Percentiles rank a stretch among this genome's conserved stretches.
Conservation (phyloP, 345 rosid species). For the Erodium maritimum region DNA sequence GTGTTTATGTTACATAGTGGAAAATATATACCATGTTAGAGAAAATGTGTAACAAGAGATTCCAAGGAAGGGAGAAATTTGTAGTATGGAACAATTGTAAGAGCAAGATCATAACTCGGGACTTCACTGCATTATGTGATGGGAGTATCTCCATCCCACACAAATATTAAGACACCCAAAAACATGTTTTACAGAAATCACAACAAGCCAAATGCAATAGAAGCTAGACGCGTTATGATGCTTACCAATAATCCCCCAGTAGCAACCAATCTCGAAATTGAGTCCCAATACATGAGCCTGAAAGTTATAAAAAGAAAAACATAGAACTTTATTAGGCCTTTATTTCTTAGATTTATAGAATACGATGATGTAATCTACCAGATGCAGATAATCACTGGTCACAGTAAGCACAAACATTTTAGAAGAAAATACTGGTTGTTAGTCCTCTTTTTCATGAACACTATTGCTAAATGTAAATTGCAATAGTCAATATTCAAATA, state of each 20-base stretch:
- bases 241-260: constrained; percentile 75
- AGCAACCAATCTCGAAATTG: constrained; percentile 75
- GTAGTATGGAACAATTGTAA: not conserved
- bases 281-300: constrained; percentile 92
- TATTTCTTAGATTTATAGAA: not conserved
- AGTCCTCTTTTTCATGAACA: too few relatives aligned
- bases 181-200: not conserved
- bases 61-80: not conserved
- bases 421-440: too few relatives aligned
- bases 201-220: not conserved
- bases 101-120: not conserved
- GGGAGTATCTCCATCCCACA: not conserved
- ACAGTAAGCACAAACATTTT: too few relatives aligned
- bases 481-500: not conserved
- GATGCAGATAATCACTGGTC: too few relatives aligned
- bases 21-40: not conserved
- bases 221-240: constrained; percentile 1
- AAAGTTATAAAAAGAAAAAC: not conserved
- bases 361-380: too few relatives aligned
- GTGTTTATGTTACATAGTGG: not conserved
- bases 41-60: not conserved
- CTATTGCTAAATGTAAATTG: too few relatives aligned
- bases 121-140: not conserved
- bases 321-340: not conserved
- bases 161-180: not conserved